A percentile compares a stretch with the other conserved stretches of the same genome.
phyloP scores from a whole-genome alignment of 2,329 filamentous ascomycete species.

The Penicillium crustosum region DNA sequence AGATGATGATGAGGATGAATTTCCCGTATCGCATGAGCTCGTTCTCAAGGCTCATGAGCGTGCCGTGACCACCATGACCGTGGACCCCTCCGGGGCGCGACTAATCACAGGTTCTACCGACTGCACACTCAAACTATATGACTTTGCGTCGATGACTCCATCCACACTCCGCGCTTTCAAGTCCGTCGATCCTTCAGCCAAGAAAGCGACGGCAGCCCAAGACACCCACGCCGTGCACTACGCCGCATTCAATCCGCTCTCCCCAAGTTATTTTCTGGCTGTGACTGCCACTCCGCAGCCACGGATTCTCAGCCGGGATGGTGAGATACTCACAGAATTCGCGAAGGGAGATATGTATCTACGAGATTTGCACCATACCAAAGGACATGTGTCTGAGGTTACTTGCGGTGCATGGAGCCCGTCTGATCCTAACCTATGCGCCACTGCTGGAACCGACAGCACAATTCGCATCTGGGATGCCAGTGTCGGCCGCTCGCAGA shows the following conservation, averaged over 20 bases:
- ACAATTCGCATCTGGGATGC: constrained; percentile 96
- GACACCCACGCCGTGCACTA: constrained; percentile 89
- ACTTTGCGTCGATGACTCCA: constrained; percentile 93
- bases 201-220: constrained; percentile 67
- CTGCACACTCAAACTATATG: constrained; percentile 87
- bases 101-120: constrained; percentile 90
- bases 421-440: constrained; percentile 76
- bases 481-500: constrained; percentile 85
- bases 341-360: constrained; percentile 99
- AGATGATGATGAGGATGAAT: constrained; percentile 76
- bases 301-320: constrained; percentile 84
- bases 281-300: constrained; percentile 87
- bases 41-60: constrained; percentile 89
- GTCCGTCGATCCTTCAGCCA: constrained; percentile 79
- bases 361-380: constrained; percentile 95
- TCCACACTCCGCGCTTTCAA: constrained; percentile 93
- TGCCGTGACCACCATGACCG: constrained; percentile 76
- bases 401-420: constrained; percentile 91
- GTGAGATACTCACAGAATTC: constrained; percentile 80
- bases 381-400: constrained; percentile 91
- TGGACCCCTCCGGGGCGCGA: constrained; percentile 81
- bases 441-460: constrained; percentile 91
- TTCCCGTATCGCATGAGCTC: constrained; percentile 88
- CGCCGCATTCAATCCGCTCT: constrained; percentile 79
- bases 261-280: constrained; percentile 78